Base-by-base conservation (phyloP, 2,329 filamentous ascomycete genomes). In the Rosellinia necatrix region DNA sequence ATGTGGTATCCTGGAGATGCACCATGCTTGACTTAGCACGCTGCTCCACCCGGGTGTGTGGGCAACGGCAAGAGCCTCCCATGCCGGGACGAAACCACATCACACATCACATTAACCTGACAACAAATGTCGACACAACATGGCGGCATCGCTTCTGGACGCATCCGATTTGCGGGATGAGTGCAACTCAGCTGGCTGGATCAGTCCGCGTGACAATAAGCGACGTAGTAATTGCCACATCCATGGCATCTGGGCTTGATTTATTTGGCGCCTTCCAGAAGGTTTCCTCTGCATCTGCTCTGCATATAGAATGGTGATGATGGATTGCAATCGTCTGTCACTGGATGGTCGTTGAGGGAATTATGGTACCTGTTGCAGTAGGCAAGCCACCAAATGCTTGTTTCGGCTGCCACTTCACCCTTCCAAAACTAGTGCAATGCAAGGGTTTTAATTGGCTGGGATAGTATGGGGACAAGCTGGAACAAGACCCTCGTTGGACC, bases 231-330 rank as follows among this genome's bases (percentile, higher is more conserved):
- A 47, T 46, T 46, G 21, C 27, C 51, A 43, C 46, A 49, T 35
- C 27, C 25, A 27, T 21, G 9, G 35, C 24, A 53, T 25, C 34
- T 35, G 13, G 30, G 30, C 24, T 41, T 43, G 19, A 13, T 38
- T 51, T 41, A 41, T 38, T 48, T 37, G 38, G 49, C 42, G 41
- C 30, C 47, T 59, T 59, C 56, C 48, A 59, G 56, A 59, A 59
- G 49, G 17, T 19, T 52, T 51, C 21, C n/a, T 40, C 37, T 56
- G 41, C 43, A 50, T 43, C 13, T 41, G 13, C 15, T 43, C 19
- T 17, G 19, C 37, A 35, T 25, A 22, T 41, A n/a, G 15, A 53
- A 32, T 22, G 37, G 24, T 29, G 22, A 9, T 30, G 17, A 15
- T 4, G n/a, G 29, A 37, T 35, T 13, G 34, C 19, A 21, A 38